phyloP scores from a whole-genome alignment of 441 rosid genomes.

The Jatropha multifida region DNA sequence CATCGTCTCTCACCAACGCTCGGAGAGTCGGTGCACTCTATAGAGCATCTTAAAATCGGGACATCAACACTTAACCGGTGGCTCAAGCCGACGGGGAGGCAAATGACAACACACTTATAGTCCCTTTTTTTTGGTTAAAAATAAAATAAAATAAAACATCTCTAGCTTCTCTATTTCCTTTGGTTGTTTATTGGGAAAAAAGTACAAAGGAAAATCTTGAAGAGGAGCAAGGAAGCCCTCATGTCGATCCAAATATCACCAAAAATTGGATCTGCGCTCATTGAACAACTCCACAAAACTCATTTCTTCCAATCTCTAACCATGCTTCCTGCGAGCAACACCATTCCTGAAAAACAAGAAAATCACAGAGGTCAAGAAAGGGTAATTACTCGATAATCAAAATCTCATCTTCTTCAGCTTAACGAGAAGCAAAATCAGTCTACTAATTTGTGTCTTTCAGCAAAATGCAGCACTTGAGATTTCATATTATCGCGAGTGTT shows the following conservation, averaged over 20 bases:
- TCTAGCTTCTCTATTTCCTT: neutral
- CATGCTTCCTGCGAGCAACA: conserved; percentile 2
- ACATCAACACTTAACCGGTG: too few relatives aligned
- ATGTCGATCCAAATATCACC: neutral
- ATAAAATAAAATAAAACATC: neutral
- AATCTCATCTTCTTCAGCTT: conserved; percentile 1
- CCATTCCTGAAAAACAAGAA: neutral
- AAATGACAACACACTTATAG: too few relatives aligned
- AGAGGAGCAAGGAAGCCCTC: neutral
- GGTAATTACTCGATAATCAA: neutral
- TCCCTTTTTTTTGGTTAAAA: too few relatives aligned
- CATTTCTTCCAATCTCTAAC: neutral
- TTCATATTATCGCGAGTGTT: neutral
- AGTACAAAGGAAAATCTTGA: neutral
- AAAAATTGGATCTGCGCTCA: neutral
- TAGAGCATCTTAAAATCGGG: too few relatives aligned
- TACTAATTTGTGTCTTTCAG: neutral
- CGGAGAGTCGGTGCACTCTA: too few relatives aligned
- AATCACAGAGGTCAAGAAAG: neutral
- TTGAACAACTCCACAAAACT: neutral
- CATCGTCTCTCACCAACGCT: too few relatives aligned
- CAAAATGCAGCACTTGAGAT: neutral
- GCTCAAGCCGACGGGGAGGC: too few relatives aligned
- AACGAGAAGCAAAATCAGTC: conserved; percentile 1
- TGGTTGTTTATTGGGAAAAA: neutral